A percentile compares a stretch with the other conserved stretches of the same genome.
Conservation (phyloP, 148 eudicot species). For the Fagopyrum homotropicum region DNA sequence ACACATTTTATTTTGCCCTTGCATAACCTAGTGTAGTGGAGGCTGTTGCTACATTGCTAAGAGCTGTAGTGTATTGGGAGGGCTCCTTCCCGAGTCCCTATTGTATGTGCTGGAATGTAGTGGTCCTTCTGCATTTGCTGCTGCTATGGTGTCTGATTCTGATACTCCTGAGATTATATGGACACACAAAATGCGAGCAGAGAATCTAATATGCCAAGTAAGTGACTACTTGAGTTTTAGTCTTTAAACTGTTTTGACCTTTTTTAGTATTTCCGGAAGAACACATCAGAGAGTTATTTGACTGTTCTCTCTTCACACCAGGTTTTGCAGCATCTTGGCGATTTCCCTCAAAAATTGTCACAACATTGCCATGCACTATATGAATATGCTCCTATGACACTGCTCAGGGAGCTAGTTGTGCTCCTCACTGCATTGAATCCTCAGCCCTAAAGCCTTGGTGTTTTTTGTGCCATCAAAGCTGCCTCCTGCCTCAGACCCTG, state of each 20-base stretch:
- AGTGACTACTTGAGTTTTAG: slow-evolving; percentile 11
- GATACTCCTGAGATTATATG: slow-evolving; percentile 99
- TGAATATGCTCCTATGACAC: slow-evolving; percentile 99
- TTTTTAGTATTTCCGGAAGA: neutral
- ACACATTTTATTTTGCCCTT: too few relatives aligned
- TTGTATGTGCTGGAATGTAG: slow-evolving; percentile 93
- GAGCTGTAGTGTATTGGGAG: slow-evolving; percentile 96
- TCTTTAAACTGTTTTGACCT: slow-evolving; percentile 1
- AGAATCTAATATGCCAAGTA: slow-evolving; percentile 94
- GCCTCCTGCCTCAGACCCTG: too few relatives aligned
- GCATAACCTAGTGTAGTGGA: too few relatives aligned
- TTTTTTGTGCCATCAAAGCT: too few relatives aligned
- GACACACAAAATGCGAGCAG: slow-evolving; percentile 99
- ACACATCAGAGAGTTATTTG: neutral
- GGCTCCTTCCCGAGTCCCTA: slow-evolving; percentile 93
- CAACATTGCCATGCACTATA: slow-evolving; percentile 94
- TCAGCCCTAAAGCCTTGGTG: too few relatives aligned
- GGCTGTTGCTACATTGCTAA: too few relatives aligned
- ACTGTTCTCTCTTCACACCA: slow-evolving; percentile 19
- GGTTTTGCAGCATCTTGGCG: slow-evolving; percentile 99
- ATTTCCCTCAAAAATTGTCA: slow-evolving; percentile 90
- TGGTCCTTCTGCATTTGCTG: slow-evolving; percentile 92
- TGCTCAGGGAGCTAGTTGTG: too few relatives aligned
- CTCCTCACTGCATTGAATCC: too few relatives aligned
- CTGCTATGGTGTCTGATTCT: slow-evolving; percentile 99